phyloP scores from a whole-genome alignment of 164 flowering plant species.

The Hamamelis virginiana region DNA sequence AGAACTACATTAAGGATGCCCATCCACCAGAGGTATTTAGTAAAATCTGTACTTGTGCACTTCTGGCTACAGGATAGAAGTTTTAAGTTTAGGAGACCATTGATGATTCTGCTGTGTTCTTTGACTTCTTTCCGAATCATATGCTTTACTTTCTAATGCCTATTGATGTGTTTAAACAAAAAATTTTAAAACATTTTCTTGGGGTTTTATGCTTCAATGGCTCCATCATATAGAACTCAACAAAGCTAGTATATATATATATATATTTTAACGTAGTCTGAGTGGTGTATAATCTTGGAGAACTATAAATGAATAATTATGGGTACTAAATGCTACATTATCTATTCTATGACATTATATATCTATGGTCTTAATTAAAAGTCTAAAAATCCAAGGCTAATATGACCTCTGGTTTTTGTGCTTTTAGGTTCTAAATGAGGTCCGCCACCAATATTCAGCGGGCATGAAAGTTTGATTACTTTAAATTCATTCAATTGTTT shows the following conservation, averaged over 20 bases:
- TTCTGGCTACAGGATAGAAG: too few species aligned
- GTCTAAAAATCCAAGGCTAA: too few species aligned
- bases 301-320: background rate
- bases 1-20: slow-evolving; percentile 23
- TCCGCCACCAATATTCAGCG: slow-evolving; percentile 63
- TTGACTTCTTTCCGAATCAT: background rate
- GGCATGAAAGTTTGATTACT: slow-evolving; percentile 69
- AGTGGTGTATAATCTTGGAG: background rate
- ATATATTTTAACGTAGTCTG: background rate
- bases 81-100: too few species aligned
- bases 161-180: too few species aligned
- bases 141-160: background rate
- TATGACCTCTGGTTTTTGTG: background rate
- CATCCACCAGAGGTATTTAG: slow-evolving; percentile 52
- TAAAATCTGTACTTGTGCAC: background rate
- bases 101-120: background rate
- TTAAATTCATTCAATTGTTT: background rate
- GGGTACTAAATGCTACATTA: too few species aligned
- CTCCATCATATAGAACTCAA: too few species aligned
- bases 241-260: too few species aligned
- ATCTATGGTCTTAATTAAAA: too few species aligned
- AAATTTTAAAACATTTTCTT: too few species aligned
- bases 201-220: too few species aligned
- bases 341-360: too few species aligned
- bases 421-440: slow-evolving; percentile 49